These are phyloP conservation scores for Anisodus tanguticus DNA, from an alignment of 257 asterid species.

Conservation along the genomic window DNA sequence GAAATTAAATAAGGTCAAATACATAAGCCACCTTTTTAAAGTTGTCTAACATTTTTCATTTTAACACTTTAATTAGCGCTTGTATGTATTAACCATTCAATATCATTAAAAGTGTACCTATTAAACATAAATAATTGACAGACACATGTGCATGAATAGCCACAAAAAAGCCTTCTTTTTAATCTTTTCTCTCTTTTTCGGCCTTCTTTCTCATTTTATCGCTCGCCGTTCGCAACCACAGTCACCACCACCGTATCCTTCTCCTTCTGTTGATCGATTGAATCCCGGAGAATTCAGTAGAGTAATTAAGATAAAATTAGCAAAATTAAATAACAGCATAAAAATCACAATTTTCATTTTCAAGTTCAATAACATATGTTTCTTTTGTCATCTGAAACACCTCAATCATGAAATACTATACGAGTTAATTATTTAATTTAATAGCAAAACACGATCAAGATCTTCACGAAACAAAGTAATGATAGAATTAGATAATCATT, in stretches of 20 bases:
- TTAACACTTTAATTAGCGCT: too few relatives aligned
- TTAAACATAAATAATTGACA: too few relatives aligned
- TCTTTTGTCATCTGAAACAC: background rate
- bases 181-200: background rate
- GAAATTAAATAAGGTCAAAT: background rate
- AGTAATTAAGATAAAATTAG: background rate
- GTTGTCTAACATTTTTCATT: too few relatives aligned
- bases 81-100: too few relatives aligned
- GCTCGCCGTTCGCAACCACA: background rate
- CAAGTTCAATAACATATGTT: background rate
- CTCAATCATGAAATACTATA: constrained; percentile 8
- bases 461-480: background rate
- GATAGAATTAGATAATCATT: background rate
- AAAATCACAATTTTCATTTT: background rate
- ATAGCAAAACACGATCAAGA: background rate
- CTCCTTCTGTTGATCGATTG: background rate
- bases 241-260: background rate
- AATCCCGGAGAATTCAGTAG: background rate
- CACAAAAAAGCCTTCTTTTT: background rate
- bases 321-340: background rate
- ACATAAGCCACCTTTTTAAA: too few relatives aligned
- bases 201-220: background rate
- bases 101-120: too few relatives aligned
- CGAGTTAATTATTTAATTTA: background rate
- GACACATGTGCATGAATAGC: background rate